These are phyloP conservation scores for Triglochin maritima DNA, from an alignment of 106 monocot species.

Conservation along the genomic window DNA sequence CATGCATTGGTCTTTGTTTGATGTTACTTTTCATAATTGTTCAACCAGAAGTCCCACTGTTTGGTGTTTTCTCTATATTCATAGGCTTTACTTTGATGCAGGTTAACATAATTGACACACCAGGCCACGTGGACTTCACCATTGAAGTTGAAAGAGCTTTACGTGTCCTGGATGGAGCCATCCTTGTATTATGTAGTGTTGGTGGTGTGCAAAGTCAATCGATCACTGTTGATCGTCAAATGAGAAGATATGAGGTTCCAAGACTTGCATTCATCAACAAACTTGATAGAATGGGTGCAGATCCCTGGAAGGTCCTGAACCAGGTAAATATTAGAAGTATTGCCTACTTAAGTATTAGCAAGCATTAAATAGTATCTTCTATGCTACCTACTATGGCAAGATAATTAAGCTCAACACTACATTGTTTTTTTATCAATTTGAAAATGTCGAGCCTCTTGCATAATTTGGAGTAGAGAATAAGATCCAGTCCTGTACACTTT, in stretches of 20 bases:
- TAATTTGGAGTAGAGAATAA: too few relatives aligned
- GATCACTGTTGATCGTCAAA: slow-evolving; percentile 96
- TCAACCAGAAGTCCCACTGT: too few relatives aligned
- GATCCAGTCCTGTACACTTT: too few relatives aligned
- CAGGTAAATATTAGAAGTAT: slow-evolving; percentile 34
- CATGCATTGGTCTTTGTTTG: too few relatives aligned
- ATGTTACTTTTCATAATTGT: too few relatives aligned
- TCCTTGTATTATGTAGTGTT: slow-evolving; percentile 96
- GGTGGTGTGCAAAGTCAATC: slow-evolving; percentile 99
- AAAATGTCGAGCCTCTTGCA: too few relatives aligned
- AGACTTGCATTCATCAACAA: slow-evolving; percentile 95
- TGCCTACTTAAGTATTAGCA: too few relatives aligned
- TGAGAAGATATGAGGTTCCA: slow-evolving; percentile 97
- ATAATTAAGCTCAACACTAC: too few relatives aligned
- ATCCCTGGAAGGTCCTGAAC: slow-evolving; percentile 98
- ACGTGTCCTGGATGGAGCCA: slow-evolving; percentile 97
- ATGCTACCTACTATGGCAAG: too few relatives aligned
- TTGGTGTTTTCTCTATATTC: too few relatives aligned
- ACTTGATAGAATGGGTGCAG: slow-evolving; percentile 98
- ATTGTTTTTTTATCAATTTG: too few relatives aligned
- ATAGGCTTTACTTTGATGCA: slow-evolving; percentile 13
- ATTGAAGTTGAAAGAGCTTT: slow-evolving; percentile 97
- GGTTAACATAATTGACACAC: slow-evolving; percentile 98
- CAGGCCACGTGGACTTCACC: slow-evolving; percentile 97
- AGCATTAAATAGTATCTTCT: too few relatives aligned